A percentile compares a stretch with the other conserved stretches of the same genome.
These are phyloP conservation scores for Stephania japonica DNA, from an alignment of 164 flowering plant species.

Conservation along the genomic window DNA sequence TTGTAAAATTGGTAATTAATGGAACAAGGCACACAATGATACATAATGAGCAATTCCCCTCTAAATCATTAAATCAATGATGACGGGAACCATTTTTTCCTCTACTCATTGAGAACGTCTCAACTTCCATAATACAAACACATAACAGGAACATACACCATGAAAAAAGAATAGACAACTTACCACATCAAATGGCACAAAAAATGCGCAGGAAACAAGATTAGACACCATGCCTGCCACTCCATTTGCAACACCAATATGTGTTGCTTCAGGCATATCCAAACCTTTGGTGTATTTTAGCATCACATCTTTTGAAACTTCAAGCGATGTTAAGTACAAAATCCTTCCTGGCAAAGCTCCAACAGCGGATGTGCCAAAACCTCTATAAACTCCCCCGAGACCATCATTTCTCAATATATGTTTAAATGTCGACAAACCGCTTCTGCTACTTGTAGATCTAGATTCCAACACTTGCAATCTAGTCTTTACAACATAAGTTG, in stretches of 20 bases:
- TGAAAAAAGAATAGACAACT: constrained; percentile 10
- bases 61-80: not conserved
- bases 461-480: constrained; percentile 69
- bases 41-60: not conserved
- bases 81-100: not conserved
- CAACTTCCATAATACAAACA: not conserved
- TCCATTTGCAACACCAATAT: constrained; percentile 64
- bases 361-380: constrained; percentile 69
- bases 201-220: constrained; percentile 50
- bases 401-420: constrained; percentile 54
- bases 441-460: constrained; percentile 34
- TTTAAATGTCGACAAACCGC: constrained; percentile 44
- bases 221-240: constrained; percentile 76
- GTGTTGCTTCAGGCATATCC: constrained; percentile 61
- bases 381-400: constrained; percentile 64
- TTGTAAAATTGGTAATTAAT: not conserved
- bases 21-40: not conserved
- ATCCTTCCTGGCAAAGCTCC: constrained; percentile 82
- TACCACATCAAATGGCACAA: constrained; percentile 90
- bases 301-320: constrained; percentile 60
- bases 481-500: constrained; percentile 71
- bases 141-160: not conserved
- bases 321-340: constrained; percentile 58
- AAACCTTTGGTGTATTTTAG: constrained; percentile 42
- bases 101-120: not conserved